A percentile compares a stretch with the other conserved stretches of the same genome.
Conservation (phyloP, 2,329 filamentous ascomycete genomes). For the Pseudocercospora macadamiae region DNA sequence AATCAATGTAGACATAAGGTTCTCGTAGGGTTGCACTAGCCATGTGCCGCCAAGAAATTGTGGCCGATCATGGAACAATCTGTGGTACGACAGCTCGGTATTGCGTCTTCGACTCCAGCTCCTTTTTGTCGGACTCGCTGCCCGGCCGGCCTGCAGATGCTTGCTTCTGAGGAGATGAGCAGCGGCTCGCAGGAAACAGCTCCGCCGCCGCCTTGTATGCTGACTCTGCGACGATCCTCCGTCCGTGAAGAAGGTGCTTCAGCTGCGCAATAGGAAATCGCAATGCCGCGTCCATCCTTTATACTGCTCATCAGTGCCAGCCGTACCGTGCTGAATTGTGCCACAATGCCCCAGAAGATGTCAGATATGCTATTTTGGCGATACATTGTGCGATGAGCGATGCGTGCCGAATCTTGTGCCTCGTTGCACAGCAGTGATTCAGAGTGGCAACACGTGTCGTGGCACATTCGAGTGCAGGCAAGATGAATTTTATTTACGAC, state of each 20-base stretch:
- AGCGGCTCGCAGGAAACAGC: neutral
- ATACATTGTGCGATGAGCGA: no score
- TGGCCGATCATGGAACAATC: slow-evolving; percentile 1
- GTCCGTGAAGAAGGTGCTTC: no score
- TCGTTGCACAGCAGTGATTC: neutral
- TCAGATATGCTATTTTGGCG: no score
- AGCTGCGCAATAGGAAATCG: neutral
- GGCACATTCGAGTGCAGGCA: neutral
- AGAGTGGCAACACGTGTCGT: neutral
- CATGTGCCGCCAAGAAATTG: slow-evolving; percentile 17
- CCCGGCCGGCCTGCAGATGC: no score
- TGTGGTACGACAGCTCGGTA: slow-evolving; percentile 9
- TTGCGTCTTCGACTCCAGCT: slow-evolving; percentile 8
- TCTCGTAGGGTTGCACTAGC: neutral
- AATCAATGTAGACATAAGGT: neutral
- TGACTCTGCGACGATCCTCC: no score
- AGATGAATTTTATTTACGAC: no score
- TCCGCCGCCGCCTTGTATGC: no score
- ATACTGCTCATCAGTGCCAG: neutral
- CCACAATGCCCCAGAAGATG: neutral
- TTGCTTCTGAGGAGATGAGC: neutral
- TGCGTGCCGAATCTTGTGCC: neutral
- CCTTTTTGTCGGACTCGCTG: slow-evolving; percentile 2
- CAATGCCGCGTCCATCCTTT: neutral
- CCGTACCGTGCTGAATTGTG: neutral